Evolutionary conservation across 1,284 basidiomycete species (phyloP).

Genomic region (Fomitiporia mediterranea): DNA sequence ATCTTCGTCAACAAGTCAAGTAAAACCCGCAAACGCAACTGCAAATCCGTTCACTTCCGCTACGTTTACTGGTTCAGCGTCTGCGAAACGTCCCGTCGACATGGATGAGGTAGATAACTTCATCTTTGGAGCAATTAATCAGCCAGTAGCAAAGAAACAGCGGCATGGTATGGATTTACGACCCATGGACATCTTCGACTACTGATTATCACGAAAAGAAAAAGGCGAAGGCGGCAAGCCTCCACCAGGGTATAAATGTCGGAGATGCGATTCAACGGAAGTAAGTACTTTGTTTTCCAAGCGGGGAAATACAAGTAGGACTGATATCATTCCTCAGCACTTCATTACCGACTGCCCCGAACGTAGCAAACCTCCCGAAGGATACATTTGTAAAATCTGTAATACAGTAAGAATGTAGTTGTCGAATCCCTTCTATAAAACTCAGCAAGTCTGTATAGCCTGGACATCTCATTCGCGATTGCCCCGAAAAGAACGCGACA

Average conservation of each 20-base stretch:
- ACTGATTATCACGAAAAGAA: slow-evolving; percentile 24
- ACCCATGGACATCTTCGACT: background rate
- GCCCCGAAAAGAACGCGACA: slow-evolving; percentile 69
- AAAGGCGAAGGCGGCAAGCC: slow-evolving; percentile 49
- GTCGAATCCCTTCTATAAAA: slow-evolving; percentile 9
- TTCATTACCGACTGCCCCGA: slow-evolving; percentile 74
- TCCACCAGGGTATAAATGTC: slow-evolving; percentile 71
- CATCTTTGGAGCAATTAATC: slow-evolving; percentile 59
- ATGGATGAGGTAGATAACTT: slow-evolving; percentile 51
- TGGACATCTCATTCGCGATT: slow-evolving; percentile 84
- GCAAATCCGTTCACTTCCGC: slow-evolving; percentile 64
- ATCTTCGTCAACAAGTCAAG: slow-evolving; percentile 30
- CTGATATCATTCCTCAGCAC: slow-evolving; percentile 44
- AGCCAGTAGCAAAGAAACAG: slow-evolving; percentile 41
- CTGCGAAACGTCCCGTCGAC: slow-evolving; percentile 51
- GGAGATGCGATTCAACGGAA: slow-evolving; percentile 69
- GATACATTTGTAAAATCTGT: slow-evolving; percentile 84
- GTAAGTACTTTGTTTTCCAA: slow-evolving; percentile 34
- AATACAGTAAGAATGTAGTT: slow-evolving; percentile 40
- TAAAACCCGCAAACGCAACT: slow-evolving; percentile 63
- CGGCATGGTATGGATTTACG: slow-evolving; percentile 42
- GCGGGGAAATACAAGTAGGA: background rate
- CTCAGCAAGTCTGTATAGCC: slow-evolving; percentile 42
- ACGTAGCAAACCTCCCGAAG: slow-evolving; percentile 68
- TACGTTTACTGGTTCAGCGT: slow-evolving; percentile 27